Evolutionary conservation across 2,329 filamentous ascomycete species (phyloP), one percentile per base, ranked within the genome.

Genomic region (Stagonosporopsis rhizophila): DNA sequence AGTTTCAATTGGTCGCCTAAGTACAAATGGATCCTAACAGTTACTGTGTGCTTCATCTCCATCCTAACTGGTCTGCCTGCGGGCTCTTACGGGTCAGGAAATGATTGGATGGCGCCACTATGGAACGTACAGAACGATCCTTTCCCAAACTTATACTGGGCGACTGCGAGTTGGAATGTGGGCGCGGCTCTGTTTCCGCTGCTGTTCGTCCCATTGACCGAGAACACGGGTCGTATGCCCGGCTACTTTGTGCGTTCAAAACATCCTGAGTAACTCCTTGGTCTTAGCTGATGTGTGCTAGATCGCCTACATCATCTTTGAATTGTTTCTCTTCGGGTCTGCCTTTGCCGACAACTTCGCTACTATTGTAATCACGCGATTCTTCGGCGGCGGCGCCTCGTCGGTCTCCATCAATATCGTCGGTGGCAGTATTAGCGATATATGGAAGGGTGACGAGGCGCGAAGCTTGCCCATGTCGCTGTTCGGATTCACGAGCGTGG

Each of bases 341-440:
- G 77, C 78, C 0, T 78, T 80, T 51, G 77, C 78, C 2, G 67
- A 75, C n/a, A 79, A 80, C 44, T 79, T 77, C 49, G 77, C 78
- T 0, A 79, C 78, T 0, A 64, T 80, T 0, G 73, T 79, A 1
- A 71, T 80, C 0, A 79, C 77, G 0, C 70, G 78, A 0, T 79
- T 80, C 56, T 79, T 80, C 27, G 77, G 75, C 14, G 78, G 78
- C 5, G 77, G 78, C 5, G 76, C 74, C 5, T 79, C 77, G 0
- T 79, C 76, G 0, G 77, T 79, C 2, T 73, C 75, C 0, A 79
- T 79, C 60, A 79, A 79, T 52, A 71, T 71, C 23, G 68, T 71
- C 14, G 67, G 69, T 14, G 68, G 69, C 17, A 72, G 64, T 30
- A 72, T 72, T 28, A 70, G 65, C 22, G 68, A 72, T 41, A 60